A percentile compares a stretch with the other conserved stretches of the same genome.
phyloP scores from a whole-genome alignment of 176 grass and related monocot species.

The Musa acuminata region DNA sequence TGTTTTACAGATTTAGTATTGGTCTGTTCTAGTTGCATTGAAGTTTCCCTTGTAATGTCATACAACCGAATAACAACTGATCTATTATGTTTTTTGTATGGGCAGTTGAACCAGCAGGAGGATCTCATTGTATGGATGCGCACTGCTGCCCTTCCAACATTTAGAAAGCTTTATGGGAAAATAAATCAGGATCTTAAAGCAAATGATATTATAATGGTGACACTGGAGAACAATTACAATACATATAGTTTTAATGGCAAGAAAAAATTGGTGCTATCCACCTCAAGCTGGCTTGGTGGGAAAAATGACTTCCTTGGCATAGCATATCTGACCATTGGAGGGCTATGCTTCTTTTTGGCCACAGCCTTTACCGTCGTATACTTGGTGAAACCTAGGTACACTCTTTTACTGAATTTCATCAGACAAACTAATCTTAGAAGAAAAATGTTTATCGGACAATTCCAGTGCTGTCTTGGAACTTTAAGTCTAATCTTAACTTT shows the following conservation, averaged over 20 bases:
- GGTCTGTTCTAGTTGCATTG: background rate
- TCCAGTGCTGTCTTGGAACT: background rate
- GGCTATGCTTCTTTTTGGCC: constrained; percentile 41
- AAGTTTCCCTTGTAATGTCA: background rate
- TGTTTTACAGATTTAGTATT: background rate
- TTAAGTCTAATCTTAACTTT: background rate
- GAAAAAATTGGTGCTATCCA: constrained; percentile 56
- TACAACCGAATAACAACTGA: background rate
- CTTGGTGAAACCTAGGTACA: constrained; percentile 28
- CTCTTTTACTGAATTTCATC: background rate
- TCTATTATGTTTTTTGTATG: background rate
- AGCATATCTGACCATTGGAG: constrained; percentile 41
- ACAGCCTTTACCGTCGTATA: constrained; percentile 32
- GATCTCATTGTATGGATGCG: constrained; percentile 76
- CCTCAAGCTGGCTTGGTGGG: constrained; percentile 45
- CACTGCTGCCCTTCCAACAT: constrained; percentile 52
- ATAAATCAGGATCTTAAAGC: constrained; percentile 44
- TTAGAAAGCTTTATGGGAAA: constrained; percentile 62
- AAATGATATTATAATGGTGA: constrained; percentile 36
- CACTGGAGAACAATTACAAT: constrained; percentile 53
- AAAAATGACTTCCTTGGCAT: constrained; percentile 53
- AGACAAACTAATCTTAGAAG: background rate
- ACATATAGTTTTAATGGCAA: constrained; percentile 55
- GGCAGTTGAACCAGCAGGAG: constrained; percentile 57
- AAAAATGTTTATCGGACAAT: background rate